phyloP scores from a whole-genome alignment of 805 yeast species.

The Kazachstania kunashirensis region DNA sequence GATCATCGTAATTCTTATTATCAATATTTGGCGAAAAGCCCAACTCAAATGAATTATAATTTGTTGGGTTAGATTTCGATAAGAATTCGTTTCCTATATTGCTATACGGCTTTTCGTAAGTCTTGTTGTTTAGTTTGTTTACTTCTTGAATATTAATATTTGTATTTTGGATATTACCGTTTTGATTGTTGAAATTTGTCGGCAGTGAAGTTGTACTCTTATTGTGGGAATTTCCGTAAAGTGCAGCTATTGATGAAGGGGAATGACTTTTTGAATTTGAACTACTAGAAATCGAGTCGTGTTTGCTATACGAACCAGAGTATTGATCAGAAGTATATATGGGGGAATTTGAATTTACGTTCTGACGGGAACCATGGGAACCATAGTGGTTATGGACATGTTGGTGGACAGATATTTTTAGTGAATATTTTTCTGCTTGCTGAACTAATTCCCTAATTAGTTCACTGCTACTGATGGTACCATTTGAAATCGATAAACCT shows the following conservation, averaged over 20 bases:
- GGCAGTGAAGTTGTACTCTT: not conserved
- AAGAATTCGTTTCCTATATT: constrained; percentile 12
- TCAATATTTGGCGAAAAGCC: constrained; percentile 7
- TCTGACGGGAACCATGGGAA: not conserved
- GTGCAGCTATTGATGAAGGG: not conserved
- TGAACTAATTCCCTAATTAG: constrained; percentile 48
- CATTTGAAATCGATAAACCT: constrained; percentile 39
- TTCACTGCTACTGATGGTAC: constrained; percentile 43
- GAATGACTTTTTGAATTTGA: not conserved
- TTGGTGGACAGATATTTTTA: constrained; percentile 68
- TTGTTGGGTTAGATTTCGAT: constrained; percentile 14
- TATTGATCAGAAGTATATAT: too few relatives aligned
- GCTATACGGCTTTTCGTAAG: not conserved
- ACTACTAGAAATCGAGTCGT: not conserved
- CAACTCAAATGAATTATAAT: constrained; percentile 14
- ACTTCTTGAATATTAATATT: not conserved
- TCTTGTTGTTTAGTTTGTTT: not conserved
- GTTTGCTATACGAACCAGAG: too few relatives aligned
- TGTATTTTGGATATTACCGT: not conserved
- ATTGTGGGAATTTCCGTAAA: not conserved
- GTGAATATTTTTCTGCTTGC: constrained; percentile 47
- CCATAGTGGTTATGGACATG: constrained; percentile 73
- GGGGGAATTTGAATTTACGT: too few relatives aligned
- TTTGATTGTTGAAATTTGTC: not conserved
- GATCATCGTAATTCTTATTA: constrained; percentile 1